Conservation (phyloP, 208 protist species). For the Leishmania lainsoni region DNA sequence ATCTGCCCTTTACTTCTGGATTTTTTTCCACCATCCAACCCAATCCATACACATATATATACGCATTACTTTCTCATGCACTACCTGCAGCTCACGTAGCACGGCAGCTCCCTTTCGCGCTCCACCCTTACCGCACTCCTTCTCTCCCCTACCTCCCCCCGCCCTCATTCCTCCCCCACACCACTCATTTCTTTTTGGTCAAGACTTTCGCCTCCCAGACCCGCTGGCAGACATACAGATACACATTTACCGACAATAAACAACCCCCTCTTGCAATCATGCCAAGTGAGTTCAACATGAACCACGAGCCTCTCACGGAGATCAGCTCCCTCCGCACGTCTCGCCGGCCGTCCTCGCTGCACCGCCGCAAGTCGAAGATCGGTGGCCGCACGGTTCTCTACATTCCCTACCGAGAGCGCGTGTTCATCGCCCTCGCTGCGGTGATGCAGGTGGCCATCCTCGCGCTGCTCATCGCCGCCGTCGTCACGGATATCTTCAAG, state of each 20-base stretch:
- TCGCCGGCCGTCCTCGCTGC: constrained; percentile 22
- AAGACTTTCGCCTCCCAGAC: neutral
- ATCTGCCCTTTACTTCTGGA: neutral
- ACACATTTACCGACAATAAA: neutral
- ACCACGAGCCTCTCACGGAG: constrained; percentile 20
- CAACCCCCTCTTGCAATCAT: neutral
- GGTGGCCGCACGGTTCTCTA: constrained; percentile 24
- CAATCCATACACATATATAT: neutral
- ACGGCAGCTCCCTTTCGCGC: neutral
- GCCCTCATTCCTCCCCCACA: neutral
- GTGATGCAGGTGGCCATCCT: constrained; percentile 18
- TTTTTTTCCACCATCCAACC: neutral
- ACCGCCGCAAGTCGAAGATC: constrained; percentile 32
- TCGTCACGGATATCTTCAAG: constrained; percentile 22
- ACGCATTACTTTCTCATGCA: neutral
- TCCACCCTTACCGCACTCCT: neutral
- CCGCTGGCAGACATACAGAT: neutral
- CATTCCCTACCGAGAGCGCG: constrained; percentile 21
- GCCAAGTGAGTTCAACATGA: neutral
- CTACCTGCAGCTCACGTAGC: neutral
- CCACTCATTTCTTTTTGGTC: neutral
- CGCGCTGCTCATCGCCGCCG: constrained; percentile 25
- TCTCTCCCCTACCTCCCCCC: neutral
- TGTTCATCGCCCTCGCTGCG: constrained; percentile 21
- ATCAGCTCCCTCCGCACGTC: constrained; percentile 16